Conservation (phyloP, 108 stramenopile species). For the Tribonema minus region DNA sequence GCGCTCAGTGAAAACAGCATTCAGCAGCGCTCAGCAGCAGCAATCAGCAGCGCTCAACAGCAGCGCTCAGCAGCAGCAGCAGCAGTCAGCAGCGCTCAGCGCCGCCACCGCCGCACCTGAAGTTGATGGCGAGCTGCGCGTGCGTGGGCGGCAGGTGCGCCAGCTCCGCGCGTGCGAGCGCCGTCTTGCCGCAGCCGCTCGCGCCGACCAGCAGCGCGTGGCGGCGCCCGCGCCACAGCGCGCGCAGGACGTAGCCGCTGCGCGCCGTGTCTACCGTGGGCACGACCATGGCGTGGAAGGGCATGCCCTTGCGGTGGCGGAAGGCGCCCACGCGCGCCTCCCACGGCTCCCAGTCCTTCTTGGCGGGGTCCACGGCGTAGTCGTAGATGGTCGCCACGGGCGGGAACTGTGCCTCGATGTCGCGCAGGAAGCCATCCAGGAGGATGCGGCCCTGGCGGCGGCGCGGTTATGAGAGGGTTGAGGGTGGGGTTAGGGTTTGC, state of each 20-base stretch:
- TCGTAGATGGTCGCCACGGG: constrained; percentile 61
- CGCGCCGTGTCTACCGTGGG: constrained; percentile 62
- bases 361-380: constrained; percentile 57
- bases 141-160: constrained; percentile 48
- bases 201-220: constrained; percentile 53
- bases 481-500: too few relatives aligned
- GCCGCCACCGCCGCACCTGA: too few relatives aligned
- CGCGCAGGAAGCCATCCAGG: constrained; percentile 56
- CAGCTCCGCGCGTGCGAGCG: constrained; percentile 52
- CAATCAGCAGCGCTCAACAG: too few relatives aligned
- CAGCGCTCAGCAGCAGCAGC: too few relatives aligned
- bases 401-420: constrained; percentile 64
- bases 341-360: constrained; percentile 62
- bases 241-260: constrained; percentile 50
- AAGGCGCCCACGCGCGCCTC: constrained; percentile 52
- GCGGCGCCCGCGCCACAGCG: constrained; percentile 21
- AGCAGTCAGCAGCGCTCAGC: neutral
- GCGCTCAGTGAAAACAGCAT: too few relatives aligned
- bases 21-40: too few relatives aligned
- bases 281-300: constrained; percentile 60
- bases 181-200: constrained; percentile 65
- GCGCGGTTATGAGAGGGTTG: too few relatives aligned
- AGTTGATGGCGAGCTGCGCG: constrained; percentile 56
- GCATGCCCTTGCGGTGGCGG: constrained; percentile 49
- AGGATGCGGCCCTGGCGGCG: constrained; percentile 6